Evolutionary conservation across 164 flowering plant genomes (phyloP).

Genomic region (Magnolia changhungtana): DNA sequence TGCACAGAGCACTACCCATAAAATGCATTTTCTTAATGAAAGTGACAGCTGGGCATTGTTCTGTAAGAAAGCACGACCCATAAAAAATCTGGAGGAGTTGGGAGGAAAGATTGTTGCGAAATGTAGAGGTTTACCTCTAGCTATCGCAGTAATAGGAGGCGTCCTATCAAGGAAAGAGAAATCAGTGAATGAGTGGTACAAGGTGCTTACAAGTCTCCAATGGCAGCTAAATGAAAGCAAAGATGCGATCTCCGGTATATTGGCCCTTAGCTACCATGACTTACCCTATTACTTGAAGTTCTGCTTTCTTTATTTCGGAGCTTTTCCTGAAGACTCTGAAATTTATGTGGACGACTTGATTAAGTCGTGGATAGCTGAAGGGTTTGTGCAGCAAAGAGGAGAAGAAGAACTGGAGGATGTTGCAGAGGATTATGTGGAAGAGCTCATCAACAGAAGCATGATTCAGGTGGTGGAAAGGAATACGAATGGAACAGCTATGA

Average conservation of each 20-base stretch:
- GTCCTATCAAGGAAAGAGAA: conserved; percentile 4
- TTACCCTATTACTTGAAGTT: conserved; percentile 16
- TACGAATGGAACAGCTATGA: not conserved
- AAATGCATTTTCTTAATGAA: no score
- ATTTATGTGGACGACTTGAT: not conserved
- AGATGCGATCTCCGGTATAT: not conserved
- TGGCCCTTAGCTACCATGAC: conserved; percentile 15
- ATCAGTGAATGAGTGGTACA: conserved; percentile 6
- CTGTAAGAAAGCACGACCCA: no score
- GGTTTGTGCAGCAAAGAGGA: not conserved
- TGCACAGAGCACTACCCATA: no score
- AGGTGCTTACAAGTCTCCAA: not conserved
- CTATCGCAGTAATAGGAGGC: conserved; percentile 10
- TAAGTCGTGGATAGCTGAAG: conserved; percentile 11
- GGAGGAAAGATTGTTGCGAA: not conserved
- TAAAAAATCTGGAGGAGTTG: no score
- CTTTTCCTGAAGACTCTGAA: conserved; percentile 4
- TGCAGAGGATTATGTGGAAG: not conserved
- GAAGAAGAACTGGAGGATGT: conserved; percentile 4
- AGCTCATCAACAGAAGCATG: conserved; percentile 13
- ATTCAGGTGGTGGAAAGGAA: conserved; percentile 6
- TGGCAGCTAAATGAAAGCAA: not conserved
- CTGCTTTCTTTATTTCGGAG: conserved; percentile 9
- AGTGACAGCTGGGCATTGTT: no score
- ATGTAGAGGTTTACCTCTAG: conserved; percentile 20